Evolutionary conservation across 2,329 filamentous ascomycete genomes (phyloP), one percentile per base, ranked within the genome.

Genomic region (Aspergillus quadricinctus): DNA sequence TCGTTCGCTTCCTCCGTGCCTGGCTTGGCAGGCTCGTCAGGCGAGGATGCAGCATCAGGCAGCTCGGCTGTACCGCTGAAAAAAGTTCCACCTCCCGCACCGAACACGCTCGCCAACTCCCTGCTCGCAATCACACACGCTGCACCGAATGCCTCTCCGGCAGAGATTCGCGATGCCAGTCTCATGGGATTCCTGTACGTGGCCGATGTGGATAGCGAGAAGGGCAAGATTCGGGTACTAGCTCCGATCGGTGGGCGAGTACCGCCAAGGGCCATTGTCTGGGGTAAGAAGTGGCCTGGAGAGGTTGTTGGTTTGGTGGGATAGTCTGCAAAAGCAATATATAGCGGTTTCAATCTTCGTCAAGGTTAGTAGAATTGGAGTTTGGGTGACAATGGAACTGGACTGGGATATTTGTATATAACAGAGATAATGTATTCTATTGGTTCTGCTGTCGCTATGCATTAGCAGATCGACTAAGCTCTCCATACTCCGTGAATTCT

Each of bases 111-210:
- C 75, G 83, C 90, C 60, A 92, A 96, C 68, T 89, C 88, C 70
- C 82, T 96, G 0, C 78, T 97, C 8, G 91, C 93, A 0, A 87
- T 99, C 53, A 91, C 95, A 73, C 86, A 92, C 68, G 91, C 89
- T 48, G 81, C 84, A 2, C 75, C 83, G 0, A 86, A 83, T 49
- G 91, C 94, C 58, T 77, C 83, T 0, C 82, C 88, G 6, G 86
- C 90, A 49, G 82, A 84, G 1, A 86, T 97, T 48, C 83, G 90
- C 11, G 88, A 92, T 64, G 86, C 92, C 7, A 88, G 88, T 55
- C 87, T 97, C 29, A 88, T 95, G 82, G 94, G 94, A 0, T 99
- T 96, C 68, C 83, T 97, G 29, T 97, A 96, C 68, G 89, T 97
- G 17, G 88, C 90, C 0, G 90, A 96, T 59, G 90, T 97, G 3